phyloP scores from a whole-genome alignment of 2,329 filamentous ascomycete species.

The Botrytis elliptica region DNA sequence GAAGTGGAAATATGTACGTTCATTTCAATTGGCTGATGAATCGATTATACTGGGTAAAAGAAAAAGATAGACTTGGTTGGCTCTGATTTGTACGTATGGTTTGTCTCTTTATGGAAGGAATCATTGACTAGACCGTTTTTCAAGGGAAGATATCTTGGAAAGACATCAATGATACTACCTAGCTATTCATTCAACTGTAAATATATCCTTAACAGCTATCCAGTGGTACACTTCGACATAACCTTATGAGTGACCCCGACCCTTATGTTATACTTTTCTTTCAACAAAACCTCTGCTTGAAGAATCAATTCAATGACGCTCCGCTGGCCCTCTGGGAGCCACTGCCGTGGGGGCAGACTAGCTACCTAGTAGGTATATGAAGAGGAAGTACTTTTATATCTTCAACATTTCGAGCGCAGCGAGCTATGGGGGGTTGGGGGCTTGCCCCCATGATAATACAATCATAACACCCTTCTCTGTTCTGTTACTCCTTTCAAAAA shows the following conservation, averaged over 20 bases:
- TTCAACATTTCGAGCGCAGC: constrained; percentile 7
- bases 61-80: neutral
- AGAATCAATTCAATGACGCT: neutral
- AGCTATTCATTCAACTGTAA: too few relatives aligned
- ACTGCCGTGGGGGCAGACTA: neutral
- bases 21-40: neutral
- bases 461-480: neutral
- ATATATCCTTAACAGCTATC: too few relatives aligned
- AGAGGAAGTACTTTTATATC: neutral
- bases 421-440: neutral
- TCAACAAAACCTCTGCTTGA: too few relatives aligned
- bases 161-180: neutral
- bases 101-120: neutral
- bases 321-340: neutral
- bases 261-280: too few relatives aligned
- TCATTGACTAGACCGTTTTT: neutral
- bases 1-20: neutral
- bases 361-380: neutral
- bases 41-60: too few relatives aligned
- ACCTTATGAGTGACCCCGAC: too few relatives aligned
- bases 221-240: too few relatives aligned
- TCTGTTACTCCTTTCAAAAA: neutral
- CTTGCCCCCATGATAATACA: neutral
- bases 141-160: neutral
- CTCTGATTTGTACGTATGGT: neutral